Evolutionary conservation across 805 yeast genomes (phyloP).

Genomic region (Huiozyma sinensis): DNA sequence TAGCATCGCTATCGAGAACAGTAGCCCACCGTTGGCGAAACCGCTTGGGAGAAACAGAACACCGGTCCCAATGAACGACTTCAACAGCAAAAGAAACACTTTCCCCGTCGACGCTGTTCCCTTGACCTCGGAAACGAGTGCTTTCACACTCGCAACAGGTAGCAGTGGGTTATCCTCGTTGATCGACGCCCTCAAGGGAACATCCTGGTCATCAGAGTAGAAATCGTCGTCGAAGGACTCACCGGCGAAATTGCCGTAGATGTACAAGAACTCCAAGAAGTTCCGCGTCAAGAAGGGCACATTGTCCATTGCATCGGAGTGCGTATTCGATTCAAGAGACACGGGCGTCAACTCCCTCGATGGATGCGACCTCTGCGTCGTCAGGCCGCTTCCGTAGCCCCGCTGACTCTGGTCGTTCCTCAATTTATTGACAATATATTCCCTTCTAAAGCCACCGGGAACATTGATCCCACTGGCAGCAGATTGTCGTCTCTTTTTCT

Average conservation of each 20-base stretch:
- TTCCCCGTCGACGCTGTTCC: constrained; percentile 68
- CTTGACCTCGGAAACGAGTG: constrained; percentile 24
- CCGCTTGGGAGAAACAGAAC: constrained; percentile 61
- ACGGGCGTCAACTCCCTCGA: not conserved
- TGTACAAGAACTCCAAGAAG: constrained; percentile 64
- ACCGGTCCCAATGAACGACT: constrained; percentile 73
- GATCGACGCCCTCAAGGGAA: constrained; percentile 4
- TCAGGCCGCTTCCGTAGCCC: not conserved
- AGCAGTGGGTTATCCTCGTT: constrained; percentile 24
- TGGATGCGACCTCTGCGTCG: not conserved
- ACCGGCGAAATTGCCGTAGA: constrained; percentile 83
- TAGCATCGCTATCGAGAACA: constrained; percentile 44
- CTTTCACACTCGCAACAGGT: constrained; percentile 5
- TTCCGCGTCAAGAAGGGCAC: constrained; percentile 53
- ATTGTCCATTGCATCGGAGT: constrained; percentile 16
- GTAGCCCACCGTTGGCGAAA: constrained; percentile 61
- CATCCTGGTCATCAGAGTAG: constrained; percentile 31
- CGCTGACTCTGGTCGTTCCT: constrained; percentile 11
- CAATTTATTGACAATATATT: constrained; percentile 39
- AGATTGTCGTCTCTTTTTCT: constrained; percentile 41
- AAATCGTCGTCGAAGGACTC: constrained; percentile 66
- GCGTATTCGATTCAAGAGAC: not conserved
- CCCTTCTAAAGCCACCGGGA: constrained; percentile 79
- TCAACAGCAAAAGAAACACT: constrained; percentile 59
- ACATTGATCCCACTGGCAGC: constrained; percentile 59